Evolutionary conservation across 176 grass and related monocot species (phyloP), one percentile per base, ranked within the genome.

Genomic region (Cymbopogon citratus): DNA sequence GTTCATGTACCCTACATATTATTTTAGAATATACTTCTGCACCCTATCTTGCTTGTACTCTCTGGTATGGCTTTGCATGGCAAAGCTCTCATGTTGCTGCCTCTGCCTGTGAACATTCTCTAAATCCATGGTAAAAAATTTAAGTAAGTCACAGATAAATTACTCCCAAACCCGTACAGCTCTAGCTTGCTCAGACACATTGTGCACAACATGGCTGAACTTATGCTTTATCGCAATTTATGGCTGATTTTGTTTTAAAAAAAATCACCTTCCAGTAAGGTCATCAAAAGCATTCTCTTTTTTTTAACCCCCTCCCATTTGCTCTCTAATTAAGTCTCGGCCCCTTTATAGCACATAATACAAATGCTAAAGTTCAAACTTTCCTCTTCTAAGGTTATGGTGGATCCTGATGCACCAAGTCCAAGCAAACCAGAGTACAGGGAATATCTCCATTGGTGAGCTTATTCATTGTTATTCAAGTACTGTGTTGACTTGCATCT

Each of bases 351-450:
- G 74, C 78, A 41, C 45, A 81, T 83, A 51, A 71, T 73, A 31
- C 28, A 40, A 89, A 83, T 83, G 44, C 86, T 86, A 56, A 82
- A 66, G 67, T 79, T 15, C 16, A 73, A 62, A 71, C 15, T 77
- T 81, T 19, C 72, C 29, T 89, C 59, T 84, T 77, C 33, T 41
- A 87, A 97, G 96, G 92, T 95, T 73, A 95, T 95, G 96, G 92
- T 99, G 77, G 96, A 99, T 81, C 96, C 96, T 65, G 96, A 99
- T 87, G 87, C 96, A 46, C 96, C 96, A 82, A 99, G 96, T 81
- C 96, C 96, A 63, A 99, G 92, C 89, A 99, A 95, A 90, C 96
- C 96, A 89, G 92, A 84, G 66, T 76, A 95, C 85, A 90, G 91
- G 77, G 96, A 99, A 89, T 90, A 95, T 84, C 80, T 99, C 38